Conservation (phyloP, 495 filamentous ascomycete genomes). For the Tirmania nivea region DNA sequence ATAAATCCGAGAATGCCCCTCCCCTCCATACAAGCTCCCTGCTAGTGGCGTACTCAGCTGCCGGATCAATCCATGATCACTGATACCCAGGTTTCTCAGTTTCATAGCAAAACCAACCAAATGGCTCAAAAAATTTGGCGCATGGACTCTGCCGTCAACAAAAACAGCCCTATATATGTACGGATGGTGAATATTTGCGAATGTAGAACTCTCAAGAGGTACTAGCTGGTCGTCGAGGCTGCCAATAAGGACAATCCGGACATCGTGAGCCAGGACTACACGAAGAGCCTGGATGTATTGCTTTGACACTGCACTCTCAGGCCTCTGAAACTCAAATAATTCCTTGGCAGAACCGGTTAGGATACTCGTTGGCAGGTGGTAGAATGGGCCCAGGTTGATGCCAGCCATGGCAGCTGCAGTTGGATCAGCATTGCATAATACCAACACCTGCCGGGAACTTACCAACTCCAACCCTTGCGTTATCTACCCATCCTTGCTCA, state of each 20-base stretch:
- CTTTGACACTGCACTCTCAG: conserved; percentile 58
- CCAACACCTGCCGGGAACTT: background rate
- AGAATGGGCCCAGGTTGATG: conserved; percentile 77
- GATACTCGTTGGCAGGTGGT: conserved; percentile 39
- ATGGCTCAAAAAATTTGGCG: conserved; percentile 81
- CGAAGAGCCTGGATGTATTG: conserved; percentile 57
- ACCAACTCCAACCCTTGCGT: conserved; percentile 15
- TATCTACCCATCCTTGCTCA: conserved; percentile 23
- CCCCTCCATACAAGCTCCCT: conserved; percentile 73
- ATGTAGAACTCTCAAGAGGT: conserved; percentile 75
- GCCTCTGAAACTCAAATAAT: conserved; percentile 73
- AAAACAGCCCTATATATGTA: conserved; percentile 88
- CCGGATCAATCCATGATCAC: conserved; percentile 80
- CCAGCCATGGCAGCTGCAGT: conserved; percentile 32
- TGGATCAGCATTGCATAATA: too few species aligned
- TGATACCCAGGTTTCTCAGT: conserved; percentile 72
- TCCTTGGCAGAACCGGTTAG: conserved; percentile 77
- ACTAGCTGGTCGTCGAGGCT: conserved; percentile 96
- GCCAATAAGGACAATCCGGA: conserved; percentile 63
- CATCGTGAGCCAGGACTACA: conserved; percentile 49
- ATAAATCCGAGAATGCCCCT: conserved; percentile 84
- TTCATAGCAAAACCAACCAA: conserved; percentile 85
- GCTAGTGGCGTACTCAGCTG: conserved; percentile 77
- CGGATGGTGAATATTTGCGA: conserved; percentile 62
- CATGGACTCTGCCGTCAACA: conserved; percentile 78